phyloP scores from a whole-genome alignment of 2,329 filamentous ascomycete genomes.

The Dryadomyces quercus-mongolicae region DNA sequence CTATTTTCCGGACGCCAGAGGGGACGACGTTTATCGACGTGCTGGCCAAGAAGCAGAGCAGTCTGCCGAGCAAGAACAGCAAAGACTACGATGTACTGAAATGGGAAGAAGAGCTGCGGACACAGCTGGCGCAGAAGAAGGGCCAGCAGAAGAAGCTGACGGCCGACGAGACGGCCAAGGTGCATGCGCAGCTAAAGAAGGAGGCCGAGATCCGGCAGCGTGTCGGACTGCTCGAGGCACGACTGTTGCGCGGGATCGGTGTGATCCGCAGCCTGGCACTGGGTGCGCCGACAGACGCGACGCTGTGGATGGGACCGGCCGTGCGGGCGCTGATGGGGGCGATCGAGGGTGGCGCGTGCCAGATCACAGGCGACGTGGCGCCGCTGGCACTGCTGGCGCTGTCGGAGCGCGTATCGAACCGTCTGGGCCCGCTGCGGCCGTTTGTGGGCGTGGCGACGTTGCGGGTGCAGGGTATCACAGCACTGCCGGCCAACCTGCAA shows the following conservation, averaged over 20 bases:
- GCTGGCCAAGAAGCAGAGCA: slow-evolving; percentile 65
- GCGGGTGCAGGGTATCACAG: slow-evolving; percentile 61
- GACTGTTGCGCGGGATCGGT: slow-evolving; percentile 70
- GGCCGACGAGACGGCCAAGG: slow-evolving; percentile 76
- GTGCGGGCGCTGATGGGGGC: slow-evolving; percentile 60
- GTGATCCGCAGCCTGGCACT: slow-evolving; percentile 72
- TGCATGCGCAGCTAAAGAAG: slow-evolving; percentile 82
- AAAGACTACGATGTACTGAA: slow-evolving; percentile 95
- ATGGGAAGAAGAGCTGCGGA: slow-evolving; percentile 88
- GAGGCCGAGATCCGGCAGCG: slow-evolving; percentile 66
- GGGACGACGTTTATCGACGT: slow-evolving; percentile 86
- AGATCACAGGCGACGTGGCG: slow-evolving; percentile 70
- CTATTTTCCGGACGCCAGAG: slow-evolving; percentile 84
- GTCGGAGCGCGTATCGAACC: slow-evolving; percentile 58
- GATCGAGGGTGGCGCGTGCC: slow-evolving; percentile 68
- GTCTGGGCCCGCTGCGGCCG: slow-evolving; percentile 63
- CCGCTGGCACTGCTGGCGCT: slow-evolving; percentile 70
- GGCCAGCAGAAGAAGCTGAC: slow-evolving; percentile 85
- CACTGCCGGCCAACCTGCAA: slow-evolving; percentile 59
- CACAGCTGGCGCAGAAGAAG: slow-evolving; percentile 85
- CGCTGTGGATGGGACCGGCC: slow-evolving; percentile 76
- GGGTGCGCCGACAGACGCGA: slow-evolving; percentile 80
- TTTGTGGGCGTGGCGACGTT: slow-evolving; percentile 85
- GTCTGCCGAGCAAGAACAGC: slow-evolving; percentile 69
- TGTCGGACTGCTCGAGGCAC: slow-evolving; percentile 58